Conservation (phyloP, 1,284 basidiomycete genomes). For the Trametes pubescens region DNA sequence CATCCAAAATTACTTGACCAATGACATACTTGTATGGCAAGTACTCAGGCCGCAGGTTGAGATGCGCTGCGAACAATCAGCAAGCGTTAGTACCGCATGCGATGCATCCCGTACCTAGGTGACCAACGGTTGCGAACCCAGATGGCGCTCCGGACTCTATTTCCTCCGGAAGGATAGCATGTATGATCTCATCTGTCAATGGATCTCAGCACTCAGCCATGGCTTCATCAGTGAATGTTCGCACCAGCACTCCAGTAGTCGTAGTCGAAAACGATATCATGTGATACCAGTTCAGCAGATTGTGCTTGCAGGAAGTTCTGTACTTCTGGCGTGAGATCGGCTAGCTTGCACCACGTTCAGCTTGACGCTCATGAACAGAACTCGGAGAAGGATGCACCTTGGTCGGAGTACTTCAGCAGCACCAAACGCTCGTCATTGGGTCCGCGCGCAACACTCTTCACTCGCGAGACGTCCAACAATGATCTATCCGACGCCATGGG, state of each 20-base stretch:
- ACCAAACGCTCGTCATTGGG: conserved; percentile 64
- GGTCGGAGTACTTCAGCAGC: conserved; percentile 62
- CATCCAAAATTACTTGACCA: conserved; percentile 91
- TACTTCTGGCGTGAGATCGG: conserved; percentile 65
- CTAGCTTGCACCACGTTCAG: conserved; percentile 59
- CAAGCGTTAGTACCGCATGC: neutral
- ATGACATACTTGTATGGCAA: conserved; percentile 92
- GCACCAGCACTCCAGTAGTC: conserved; percentile 87
- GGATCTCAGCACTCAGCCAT: neutral
- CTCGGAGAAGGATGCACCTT: conserved; percentile 56
- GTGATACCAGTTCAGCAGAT: conserved; percentile 60
- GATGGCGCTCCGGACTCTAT: conserved; percentile 83
- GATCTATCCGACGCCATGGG: conserved; percentile 44
- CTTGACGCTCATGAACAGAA: conserved; percentile 17
- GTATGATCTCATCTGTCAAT: conserved; percentile 81
- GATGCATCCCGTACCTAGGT: conserved; percentile 73
- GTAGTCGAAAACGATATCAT: conserved; percentile 77
- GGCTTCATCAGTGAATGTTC: neutral
- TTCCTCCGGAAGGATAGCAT: conserved; percentile 79
- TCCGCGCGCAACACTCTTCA: conserved; percentile 65
- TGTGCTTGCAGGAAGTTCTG: conserved; percentile 62
- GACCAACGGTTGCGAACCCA: conserved; percentile 90
- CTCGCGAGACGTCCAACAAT: conserved; percentile 72
- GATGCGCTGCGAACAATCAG: conserved; percentile 61
- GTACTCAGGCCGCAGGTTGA: conserved; percentile 93